phyloP scores from a whole-genome alignment of 352 stramenopile genomes.

The Globisporangium alternatum region DNA sequence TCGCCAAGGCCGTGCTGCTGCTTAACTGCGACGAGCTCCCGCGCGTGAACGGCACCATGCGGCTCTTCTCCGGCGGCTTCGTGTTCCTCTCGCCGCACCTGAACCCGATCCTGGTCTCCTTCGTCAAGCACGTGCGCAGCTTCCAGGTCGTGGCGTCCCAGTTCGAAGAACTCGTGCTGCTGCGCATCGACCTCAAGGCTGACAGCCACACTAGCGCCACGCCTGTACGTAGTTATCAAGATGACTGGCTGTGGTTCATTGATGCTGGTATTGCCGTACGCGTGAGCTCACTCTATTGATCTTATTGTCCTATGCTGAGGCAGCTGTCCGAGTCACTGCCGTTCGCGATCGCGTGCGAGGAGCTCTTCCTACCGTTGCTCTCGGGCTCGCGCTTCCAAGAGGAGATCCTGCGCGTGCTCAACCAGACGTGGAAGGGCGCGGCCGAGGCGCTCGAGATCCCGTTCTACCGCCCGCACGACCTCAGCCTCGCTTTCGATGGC shows the following conservation, averaged over 20 bases:
- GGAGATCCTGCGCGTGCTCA: constrained; percentile 51
- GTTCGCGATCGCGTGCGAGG: constrained; percentile 23
- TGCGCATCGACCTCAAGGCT: constrained; percentile 50
- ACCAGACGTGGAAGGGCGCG: constrained; percentile 49
- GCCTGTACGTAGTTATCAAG: constrained; percentile 20
- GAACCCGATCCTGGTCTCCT: constrained; percentile 62
- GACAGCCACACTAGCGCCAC: constrained; percentile 21
- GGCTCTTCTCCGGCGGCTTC: constrained; percentile 53
- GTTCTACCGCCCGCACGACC: constrained; percentile 52
- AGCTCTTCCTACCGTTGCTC: constrained; percentile 51
- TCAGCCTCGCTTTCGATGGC: constrained; percentile 33
- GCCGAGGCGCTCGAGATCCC: constrained; percentile 40
- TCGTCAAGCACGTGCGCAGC: constrained; percentile 49
- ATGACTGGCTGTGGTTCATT: not conserved
- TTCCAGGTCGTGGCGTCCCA: constrained; percentile 46
- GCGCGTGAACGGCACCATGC: constrained; percentile 44
- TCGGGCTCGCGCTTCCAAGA: constrained; percentile 65
- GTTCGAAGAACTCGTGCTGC: constrained; percentile 63
- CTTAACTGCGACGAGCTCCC: constrained; percentile 46
- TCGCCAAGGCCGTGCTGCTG: constrained; percentile 41
- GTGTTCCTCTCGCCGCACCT: constrained; percentile 54
- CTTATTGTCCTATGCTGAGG: not conserved
- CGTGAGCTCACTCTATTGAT: not conserved
- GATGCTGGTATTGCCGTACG: not conserved
- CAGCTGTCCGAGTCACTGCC: constrained; percentile 43